Conservation (phyloP, 2,329 filamentous ascomycete genomes). For the Aureobasidium sp. region DNA sequence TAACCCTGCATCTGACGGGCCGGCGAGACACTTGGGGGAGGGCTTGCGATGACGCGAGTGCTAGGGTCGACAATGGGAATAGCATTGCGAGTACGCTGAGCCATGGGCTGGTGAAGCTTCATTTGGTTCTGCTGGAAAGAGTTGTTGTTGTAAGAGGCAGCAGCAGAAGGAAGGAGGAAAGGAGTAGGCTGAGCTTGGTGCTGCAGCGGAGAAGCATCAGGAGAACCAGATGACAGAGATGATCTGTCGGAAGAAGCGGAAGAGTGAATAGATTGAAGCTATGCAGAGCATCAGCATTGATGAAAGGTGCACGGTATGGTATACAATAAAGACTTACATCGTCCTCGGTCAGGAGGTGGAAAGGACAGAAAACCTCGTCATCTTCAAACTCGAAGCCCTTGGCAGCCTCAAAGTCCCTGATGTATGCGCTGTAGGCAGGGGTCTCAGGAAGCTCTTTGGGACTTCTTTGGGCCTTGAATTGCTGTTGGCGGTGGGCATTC, state of each 20-base stretch:
- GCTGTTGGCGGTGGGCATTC: conserved; percentile 69
- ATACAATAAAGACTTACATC: conserved; percentile 55
- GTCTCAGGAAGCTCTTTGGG: conserved; percentile 81
- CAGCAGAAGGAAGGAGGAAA: conserved; percentile 61
- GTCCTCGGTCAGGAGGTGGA: conserved; percentile 78
- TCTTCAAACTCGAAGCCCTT: conserved; percentile 94
- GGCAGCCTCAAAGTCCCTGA: conserved; percentile 80
- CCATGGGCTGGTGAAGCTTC: conserved; percentile 86
- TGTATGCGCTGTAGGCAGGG: conserved; percentile 69
- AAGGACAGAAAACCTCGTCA: conserved; percentile 89
- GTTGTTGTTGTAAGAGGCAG: conserved; percentile 39
- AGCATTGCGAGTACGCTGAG: conserved; percentile 83
- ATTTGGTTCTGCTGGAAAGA: conserved; percentile 41
- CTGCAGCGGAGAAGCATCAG: conserved; percentile 83
- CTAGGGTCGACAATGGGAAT: conserved; percentile 97
- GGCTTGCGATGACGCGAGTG: conserved; percentile 85
- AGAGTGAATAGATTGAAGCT: conserved; percentile 81
- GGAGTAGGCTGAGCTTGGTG: conserved; percentile 68
- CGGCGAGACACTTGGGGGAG: conserved; percentile 65
- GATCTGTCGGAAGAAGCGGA: conserved; percentile 86
- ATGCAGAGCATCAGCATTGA: conserved; percentile 18
- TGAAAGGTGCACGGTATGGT: neutral
- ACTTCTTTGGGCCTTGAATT: conserved; percentile 70
- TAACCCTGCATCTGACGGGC: conserved; percentile 55
- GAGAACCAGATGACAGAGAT: conserved; percentile 89